Conservation (phyloP, 352 stramenopile species). For the Blastocystis sp. region DNA sequence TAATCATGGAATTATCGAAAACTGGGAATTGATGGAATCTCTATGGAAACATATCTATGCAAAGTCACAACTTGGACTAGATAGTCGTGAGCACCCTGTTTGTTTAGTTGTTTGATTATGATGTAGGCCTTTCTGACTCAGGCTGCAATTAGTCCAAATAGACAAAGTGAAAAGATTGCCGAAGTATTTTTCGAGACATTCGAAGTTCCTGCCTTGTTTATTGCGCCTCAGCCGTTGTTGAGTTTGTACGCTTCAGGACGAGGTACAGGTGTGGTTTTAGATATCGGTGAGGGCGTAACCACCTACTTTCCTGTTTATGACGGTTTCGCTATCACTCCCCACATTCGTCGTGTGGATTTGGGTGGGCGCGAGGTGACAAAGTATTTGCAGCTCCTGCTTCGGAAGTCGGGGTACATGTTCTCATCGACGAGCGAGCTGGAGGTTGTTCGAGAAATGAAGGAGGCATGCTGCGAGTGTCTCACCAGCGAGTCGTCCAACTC, state of each 20-base stretch:
- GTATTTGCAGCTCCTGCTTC: constrained; percentile 74
- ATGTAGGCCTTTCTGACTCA: constrained; percentile 74
- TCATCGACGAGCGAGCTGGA: constrained; percentile 77
- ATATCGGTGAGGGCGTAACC: constrained; percentile 51
- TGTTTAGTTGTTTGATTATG: constrained; percentile 76
- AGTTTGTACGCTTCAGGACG: constrained; percentile 13
- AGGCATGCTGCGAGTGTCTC: constrained; percentile 72
- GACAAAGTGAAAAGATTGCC: constrained; percentile 23
- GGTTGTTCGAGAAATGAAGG: constrained; percentile 79
- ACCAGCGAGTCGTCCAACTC: neutral
- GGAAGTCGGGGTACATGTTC: constrained; percentile 75
- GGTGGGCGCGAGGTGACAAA: constrained; percentile 53
- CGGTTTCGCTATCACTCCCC: constrained; percentile 46
- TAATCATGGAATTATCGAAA: constrained; percentile 81
- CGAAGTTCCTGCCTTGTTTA: constrained; percentile 36
- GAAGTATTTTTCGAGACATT: constrained; percentile 59
- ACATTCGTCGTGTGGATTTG: constrained; percentile 32
- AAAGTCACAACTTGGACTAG: constrained; percentile 64
- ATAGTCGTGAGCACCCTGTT: constrained; percentile 65
- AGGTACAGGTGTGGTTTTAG: constrained; percentile 27
- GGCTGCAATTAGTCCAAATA: constrained; percentile 77
- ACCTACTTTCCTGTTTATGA: constrained; percentile 55
- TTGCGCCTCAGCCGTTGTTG: constrained; percentile 38
- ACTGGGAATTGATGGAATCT: constrained; percentile 83
- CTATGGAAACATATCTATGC: constrained; percentile 69